Base-by-base conservation (phyloP, 768 basidiomycete genomes). In the Termitomyces titanicus region DNA sequence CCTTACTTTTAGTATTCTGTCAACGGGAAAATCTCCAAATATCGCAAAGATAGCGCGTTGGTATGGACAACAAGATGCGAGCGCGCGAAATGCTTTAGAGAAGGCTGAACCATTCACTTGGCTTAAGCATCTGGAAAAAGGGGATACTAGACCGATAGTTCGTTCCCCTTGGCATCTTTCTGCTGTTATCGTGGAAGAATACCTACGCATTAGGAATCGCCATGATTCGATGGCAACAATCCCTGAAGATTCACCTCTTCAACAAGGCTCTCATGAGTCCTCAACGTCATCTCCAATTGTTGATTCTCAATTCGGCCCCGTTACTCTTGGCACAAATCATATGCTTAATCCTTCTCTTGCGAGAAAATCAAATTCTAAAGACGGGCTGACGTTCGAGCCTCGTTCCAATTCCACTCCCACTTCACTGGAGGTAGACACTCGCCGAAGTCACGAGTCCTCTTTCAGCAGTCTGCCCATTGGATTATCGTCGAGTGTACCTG, bases 41-140 rank as follows among this genome's bases (percentile, higher is more conserved):
- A 73, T 83, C 8, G 70, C 74, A 18, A 73, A 75, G 40, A 75
- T 83, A 27, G 76, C 74, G 29, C 80, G 78, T 18, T 92, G 89
- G 89, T 81, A 83, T 60, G 66, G 72, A n/a, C 67, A 69, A 29
- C 82, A 82, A 53, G 78, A 80, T 29, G 61, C 68, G 9, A 62
- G 73, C n/a, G 68, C 79, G 9, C 80, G 73, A 55, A 67, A 72
- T n/a, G 73, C 79, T 25, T 64, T 91, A 24, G 86, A 86, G 52
- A 76, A 78, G 50, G 77, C 80, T 0, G 89, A 92, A 63, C 86
- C 89, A 7, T 74, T 87, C 44, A 82, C 83, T 7, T 92, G 89
- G 89, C 70, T 90, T 27, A 86, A 82, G 62, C 86, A 89, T 58
- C 71, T 82, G 46, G 80, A 85, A 45, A 82, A 74, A 56, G 75